A percentile compares a stretch with the other conserved stretches of the same genome.
Conservation (phyloP, 441 rosid genomes). For the Dalechampia spathulata region DNA sequence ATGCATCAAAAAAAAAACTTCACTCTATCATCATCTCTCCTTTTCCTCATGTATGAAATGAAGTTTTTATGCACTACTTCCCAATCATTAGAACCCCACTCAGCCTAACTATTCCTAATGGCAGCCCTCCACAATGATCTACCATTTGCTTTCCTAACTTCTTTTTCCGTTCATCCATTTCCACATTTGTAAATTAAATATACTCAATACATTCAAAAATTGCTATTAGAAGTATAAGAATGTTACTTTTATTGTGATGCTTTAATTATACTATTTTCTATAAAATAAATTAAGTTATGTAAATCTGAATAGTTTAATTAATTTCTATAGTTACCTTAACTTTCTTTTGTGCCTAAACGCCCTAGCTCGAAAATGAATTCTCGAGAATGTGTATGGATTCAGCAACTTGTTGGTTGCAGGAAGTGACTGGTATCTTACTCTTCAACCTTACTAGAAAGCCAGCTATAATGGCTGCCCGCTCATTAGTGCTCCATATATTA, state of each 20-base stretch:
- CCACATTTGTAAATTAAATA: constrained; percentile 6
- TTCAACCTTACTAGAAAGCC: constrained; percentile 11
- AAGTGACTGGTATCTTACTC: constrained; percentile 15
- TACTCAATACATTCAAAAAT: too few species aligned
- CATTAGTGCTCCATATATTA: constrained; percentile 16
- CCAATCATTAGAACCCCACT: constrained; percentile 26
- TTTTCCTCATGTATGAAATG: constrained; percentile 6
- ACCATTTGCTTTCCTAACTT: constrained; percentile 20
- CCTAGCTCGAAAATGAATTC: constrained; percentile 10
- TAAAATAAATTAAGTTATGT: too few species aligned
- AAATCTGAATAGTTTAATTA: too few species aligned
- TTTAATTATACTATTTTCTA: too few species aligned
- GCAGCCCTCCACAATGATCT: constrained; percentile 24
- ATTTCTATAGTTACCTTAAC: constrained; percentile 4
- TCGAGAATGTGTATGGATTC: constrained; percentile 7
- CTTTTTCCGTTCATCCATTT: constrained; percentile 10
- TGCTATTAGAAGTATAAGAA: too few species aligned
- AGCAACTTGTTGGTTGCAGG: constrained; percentile 15
- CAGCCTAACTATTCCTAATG: constrained; percentile 29
- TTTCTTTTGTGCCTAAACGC: constrained; percentile 8
- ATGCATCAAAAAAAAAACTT: constrained; percentile 10
- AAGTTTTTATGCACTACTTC: not conserved
- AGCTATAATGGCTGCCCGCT: constrained; percentile 12
- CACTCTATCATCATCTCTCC: not conserved
- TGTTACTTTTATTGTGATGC: too few species aligned